A percentile compares a stretch with the other conserved stretches of the same genome.
phyloP scores from a whole-genome alignment of 2,329 filamentous ascomycete genomes.

The Arthroderma uncinatum region DNA sequence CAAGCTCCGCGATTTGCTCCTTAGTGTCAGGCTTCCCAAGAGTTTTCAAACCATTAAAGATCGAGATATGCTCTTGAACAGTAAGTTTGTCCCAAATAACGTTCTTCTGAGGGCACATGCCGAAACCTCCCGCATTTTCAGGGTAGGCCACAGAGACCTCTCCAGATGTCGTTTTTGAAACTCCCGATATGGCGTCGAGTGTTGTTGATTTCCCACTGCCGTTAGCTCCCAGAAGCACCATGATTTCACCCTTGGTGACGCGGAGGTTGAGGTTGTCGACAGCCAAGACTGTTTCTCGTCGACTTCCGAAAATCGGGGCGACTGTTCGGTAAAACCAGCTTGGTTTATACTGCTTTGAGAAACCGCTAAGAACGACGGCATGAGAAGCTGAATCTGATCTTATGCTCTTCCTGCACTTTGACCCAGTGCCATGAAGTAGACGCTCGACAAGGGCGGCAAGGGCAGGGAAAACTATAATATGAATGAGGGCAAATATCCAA shows the following conservation, averaged over 20 bases:
- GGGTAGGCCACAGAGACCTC: constrained; percentile 68
- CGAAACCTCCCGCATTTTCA: constrained; percentile 65
- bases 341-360: constrained; percentile 69
- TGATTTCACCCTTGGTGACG: constrained; percentile 67
- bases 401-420: constrained; percentile 23
- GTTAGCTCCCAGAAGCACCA: constrained; percentile 78
- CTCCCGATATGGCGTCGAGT: constrained; percentile 73
- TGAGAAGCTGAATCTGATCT: constrained; percentile 21
- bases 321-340: constrained; percentile 43
- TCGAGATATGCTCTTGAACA: constrained; percentile 69
- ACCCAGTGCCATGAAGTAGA: constrained; percentile 62
- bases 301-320: constrained; percentile 35
- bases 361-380: constrained; percentile 59
- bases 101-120: constrained; percentile 85
- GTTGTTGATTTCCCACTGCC: constrained; percentile 86
- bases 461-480: constrained; percentile 66
- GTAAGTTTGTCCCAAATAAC: constrained; percentile 85
- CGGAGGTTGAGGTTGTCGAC: constrained; percentile 62
- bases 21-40: constrained; percentile 45
- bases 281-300: constrained; percentile 60
- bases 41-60: constrained; percentile 76
- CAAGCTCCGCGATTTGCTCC: constrained; percentile 51
- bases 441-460: constrained; percentile 65
- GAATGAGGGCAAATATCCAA: constrained; percentile 65
- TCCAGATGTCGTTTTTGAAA: constrained; percentile 65